Evolutionary conservation across 257 asterid genomes (phyloP).

Genomic region (Fraxinus anomala): DNA sequence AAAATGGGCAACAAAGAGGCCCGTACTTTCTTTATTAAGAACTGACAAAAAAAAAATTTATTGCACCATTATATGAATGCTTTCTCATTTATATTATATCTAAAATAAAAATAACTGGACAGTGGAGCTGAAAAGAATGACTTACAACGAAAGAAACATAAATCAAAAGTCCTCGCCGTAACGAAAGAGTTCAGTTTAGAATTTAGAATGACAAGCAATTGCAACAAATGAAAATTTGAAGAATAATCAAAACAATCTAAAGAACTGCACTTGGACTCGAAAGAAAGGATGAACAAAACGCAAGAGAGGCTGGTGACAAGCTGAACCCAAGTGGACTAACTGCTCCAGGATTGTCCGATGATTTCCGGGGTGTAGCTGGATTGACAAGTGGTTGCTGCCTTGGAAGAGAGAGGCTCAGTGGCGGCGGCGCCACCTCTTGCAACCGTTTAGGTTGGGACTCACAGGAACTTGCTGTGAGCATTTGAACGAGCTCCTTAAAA

Average conservation of each 20-base stretch:
- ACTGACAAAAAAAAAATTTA: no score
- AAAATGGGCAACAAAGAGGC: no score
- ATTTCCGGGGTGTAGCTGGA: not conserved
- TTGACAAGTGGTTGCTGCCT: not conserved
- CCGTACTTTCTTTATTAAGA: no score
- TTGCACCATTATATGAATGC: no score
- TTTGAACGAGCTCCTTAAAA: slow-evolving; percentile 15
- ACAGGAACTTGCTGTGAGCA: slow-evolving; percentile 3
- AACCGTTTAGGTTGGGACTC: not conserved
- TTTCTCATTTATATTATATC: no score
- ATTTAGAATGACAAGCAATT: no score
- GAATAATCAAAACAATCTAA: not conserved
- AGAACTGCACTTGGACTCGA: not conserved
- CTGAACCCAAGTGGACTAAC: slow-evolving; percentile 9
- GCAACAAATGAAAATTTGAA: not conserved
- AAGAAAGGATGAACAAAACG: slow-evolving; percentile 12
- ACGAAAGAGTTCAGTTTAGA: no score
- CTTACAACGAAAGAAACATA: no score
- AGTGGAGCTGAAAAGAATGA: no score
- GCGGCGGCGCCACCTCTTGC: slow-evolving; percentile 12
- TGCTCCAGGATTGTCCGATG: not conserved
- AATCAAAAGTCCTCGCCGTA: not conserved
- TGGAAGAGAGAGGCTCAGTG: not conserved
- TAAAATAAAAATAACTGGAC: no score
- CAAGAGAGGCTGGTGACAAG: slow-evolving; percentile 6